These are phyloP conservation scores for Aspergillus viridinutans DNA, from an alignment of 2,329 filamentous ascomycete species.

Conservation along the genomic window DNA sequence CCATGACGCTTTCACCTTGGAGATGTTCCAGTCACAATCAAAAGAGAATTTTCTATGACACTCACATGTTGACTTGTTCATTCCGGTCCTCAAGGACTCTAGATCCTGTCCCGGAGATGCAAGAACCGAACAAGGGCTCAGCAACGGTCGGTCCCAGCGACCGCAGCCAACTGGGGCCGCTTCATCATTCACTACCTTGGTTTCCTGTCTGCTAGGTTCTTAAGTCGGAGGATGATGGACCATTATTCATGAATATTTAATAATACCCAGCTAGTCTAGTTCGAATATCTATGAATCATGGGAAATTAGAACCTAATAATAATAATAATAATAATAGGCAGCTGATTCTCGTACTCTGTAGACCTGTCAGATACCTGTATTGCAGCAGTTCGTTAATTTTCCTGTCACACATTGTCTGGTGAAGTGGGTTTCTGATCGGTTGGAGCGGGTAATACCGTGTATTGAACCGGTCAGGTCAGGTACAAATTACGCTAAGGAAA, in stretches of 20 bases:
- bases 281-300: neutral
- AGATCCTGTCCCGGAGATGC: neutral
- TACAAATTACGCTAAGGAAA: slow-evolving; percentile 1
- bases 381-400: neutral
- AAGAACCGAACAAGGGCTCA: neutral
- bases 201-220: neutral
- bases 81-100: neutral
- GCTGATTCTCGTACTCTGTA: neutral
- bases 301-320: neutral
- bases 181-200: no score
- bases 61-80: neutral
- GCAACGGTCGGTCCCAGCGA: neutral
- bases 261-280: neutral
- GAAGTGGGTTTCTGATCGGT: neutral
- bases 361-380: neutral
- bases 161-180: neutral
- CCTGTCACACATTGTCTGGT: neutral
- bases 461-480: neutral
- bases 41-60: neutral
- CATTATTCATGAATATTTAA: neutral
- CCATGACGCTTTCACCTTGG: slow-evolving; percentile 6
- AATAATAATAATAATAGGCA: neutral
- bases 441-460: neutral
- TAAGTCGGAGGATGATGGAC: neutral
- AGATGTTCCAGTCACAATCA: slow-evolving; percentile 1